Evolutionary conservation across 306 rosid species (phyloP), one percentile per base, ranked within the genome.

Genomic region (Begonia masoniana): DNA sequence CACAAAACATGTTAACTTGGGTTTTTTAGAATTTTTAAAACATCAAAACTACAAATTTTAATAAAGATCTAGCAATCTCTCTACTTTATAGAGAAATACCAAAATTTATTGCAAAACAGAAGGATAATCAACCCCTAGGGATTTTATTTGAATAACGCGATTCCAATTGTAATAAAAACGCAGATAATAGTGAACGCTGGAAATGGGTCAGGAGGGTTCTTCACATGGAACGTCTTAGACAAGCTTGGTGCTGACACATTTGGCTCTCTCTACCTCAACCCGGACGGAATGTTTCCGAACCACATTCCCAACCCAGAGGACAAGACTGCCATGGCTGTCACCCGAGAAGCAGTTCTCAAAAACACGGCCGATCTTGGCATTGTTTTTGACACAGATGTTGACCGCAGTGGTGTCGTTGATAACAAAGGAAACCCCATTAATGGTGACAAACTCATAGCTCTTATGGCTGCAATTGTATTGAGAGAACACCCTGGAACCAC

Each of bases 181-280:
- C 80, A 89, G 95, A 85, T 89, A 68, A 67, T 85, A 68, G 97
- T 85, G 19, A 89, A 85, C 57, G 94, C 97, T 13, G 97, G 97
- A 46, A 85, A 89, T 13, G 97, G 97, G 23, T 85, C 95, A 3
- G 95, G 95, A 58, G 97, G 95, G 7, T 89, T 89, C 74, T 85
- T 89, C 73, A 85, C 95, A 14, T 89, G 83, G 80, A 81, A 76
- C 54, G 95, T 85, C 1, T 64, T 89, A n/a, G 97, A 85, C 78
- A 80, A 82, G 59, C 89, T 89, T 6, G 94, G 97, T 7, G 95
- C 95, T 15, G 97, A 89, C 63, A 85, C 95, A 6, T 89, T 89
- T 51, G 97, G 95, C 5, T 89, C 95, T 39, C 82, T 82, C 3
- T 79, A 89, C 67, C 95, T 89, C 1, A 74, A 76, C 31, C 97